These are phyloP conservation scores for Urostyla sp. DNA, from an alignment of 73 alveolate genomes.

Conservation along the genomic window DNA sequence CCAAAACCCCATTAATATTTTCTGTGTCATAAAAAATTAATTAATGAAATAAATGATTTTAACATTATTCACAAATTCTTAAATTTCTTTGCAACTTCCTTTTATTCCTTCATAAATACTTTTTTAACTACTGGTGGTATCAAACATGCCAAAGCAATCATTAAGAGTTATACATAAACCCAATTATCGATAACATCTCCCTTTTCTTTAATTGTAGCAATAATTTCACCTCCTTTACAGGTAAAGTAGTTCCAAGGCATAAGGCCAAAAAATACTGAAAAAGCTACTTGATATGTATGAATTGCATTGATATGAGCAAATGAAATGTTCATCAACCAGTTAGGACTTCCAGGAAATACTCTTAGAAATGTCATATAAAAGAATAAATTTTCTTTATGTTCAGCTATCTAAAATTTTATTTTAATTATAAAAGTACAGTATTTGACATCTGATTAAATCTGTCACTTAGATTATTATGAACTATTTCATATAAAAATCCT, in stretches of 20 bases:
- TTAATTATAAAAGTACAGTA: background rate
- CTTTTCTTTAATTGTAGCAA: constrained; percentile 55
- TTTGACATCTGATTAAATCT: constrained; percentile 30
- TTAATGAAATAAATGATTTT: background rate
- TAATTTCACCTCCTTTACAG: constrained; percentile 71
- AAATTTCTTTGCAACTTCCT: background rate
- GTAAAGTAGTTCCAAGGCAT: constrained; percentile 81
- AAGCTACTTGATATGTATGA: constrained; percentile 47
- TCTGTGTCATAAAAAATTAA: background rate
- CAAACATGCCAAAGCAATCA: constrained; percentile 39
- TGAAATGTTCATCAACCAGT: constrained; percentile 77
- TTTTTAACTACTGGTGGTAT: constrained; percentile 56
- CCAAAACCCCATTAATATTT: no score
- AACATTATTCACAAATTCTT: background rate
- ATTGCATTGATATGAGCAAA: constrained; percentile 71
- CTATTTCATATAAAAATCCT: constrained; percentile 56
- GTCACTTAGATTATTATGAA: constrained; percentile 47
- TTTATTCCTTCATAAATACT: constrained; percentile 2
- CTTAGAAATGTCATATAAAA: constrained; percentile 72
- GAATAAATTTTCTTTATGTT: constrained; percentile 70
- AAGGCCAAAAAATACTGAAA: constrained; percentile 67
- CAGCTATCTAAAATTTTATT: constrained; percentile 25
- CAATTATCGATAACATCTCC: constrained; percentile 71
- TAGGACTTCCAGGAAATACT: constrained; percentile 81
- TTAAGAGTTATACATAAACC: constrained; percentile 52